Evolutionary conservation across 192 early-diverging fungal species (phyloP).

Genomic region (Linnemannia hyalina): DNA sequence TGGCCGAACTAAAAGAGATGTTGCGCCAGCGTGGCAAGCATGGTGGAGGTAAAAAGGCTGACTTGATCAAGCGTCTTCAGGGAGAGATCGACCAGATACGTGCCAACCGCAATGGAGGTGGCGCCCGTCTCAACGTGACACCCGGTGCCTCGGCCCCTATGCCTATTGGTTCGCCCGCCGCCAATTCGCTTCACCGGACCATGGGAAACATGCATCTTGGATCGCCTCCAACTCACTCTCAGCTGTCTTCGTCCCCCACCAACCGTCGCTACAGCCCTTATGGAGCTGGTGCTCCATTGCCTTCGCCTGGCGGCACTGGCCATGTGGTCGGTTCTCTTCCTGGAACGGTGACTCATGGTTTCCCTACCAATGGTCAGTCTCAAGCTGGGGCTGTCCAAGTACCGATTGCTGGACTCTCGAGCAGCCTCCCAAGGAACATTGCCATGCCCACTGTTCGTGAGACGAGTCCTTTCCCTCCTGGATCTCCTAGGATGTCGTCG

Average conservation of each 20-base stretch:
- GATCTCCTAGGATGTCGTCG: conserved; percentile 45
- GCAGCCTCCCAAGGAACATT: conserved; percentile 26
- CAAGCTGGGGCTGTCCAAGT: not conserved
- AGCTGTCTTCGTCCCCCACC: conserved; percentile 35
- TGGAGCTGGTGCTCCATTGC: conserved; percentile 23
- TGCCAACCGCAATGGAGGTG: conserved; percentile 46
- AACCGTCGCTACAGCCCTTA: conserved; percentile 43
- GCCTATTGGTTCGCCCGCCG: conserved; percentile 19
- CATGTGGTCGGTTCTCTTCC: conserved; percentile 5
- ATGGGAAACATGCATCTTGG: conserved; percentile 58
- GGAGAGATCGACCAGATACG: conserved; percentile 67
- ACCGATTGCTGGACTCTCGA: not conserved
- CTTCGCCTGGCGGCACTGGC: conserved; percentile 22
- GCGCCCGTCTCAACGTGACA: conserved; percentile 13
- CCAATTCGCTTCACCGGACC: conserved; percentile 47
- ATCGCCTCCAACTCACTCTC: conserved; percentile 51
- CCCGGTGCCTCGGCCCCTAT: conserved; percentile 8
- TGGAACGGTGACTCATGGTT: conserved; percentile 10
- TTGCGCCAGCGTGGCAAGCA: conserved; percentile 75
- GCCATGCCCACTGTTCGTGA: conserved; percentile 12
- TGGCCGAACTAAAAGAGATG: conserved; percentile 81
- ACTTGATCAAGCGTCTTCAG: conserved; percentile 75
- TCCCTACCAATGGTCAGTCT: not conserved
- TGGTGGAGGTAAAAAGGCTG: conserved; percentile 78
- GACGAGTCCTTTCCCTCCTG: conserved; percentile 1